Conservation (phyloP, 345 rosid genomes). For the Populus davidiana region DNA sequence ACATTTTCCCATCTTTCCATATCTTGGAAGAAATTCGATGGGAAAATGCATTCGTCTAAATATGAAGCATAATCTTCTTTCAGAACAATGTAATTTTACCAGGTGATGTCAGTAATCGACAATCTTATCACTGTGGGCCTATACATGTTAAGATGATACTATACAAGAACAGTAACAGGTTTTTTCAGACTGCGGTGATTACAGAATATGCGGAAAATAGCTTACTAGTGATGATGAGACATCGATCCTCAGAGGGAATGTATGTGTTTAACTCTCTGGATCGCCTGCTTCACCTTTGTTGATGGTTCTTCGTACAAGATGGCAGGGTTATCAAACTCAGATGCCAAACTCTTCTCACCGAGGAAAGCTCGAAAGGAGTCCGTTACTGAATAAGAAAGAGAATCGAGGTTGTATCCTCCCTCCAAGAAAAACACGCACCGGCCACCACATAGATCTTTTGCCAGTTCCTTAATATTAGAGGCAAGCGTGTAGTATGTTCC, state of each 20-base stretch:
- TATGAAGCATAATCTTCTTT: not conserved
- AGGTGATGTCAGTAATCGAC: not conserved
- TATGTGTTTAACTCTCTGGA: constrained; percentile 59
- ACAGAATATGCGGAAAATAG: too few species aligned
- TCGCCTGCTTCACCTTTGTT: constrained; percentile 64
- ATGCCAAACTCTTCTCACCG: constrained; percentile 71
- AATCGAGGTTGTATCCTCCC: constrained; percentile 90
- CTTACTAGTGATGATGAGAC: not conserved
- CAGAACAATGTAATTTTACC: not conserved
- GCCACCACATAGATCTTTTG: constrained; percentile 77
- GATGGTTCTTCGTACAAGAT: constrained; percentile 81
- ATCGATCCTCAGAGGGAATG: constrained; percentile 53
- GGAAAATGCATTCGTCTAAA: not conserved
- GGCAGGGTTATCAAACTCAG: constrained; percentile 73
- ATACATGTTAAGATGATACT: not conserved
- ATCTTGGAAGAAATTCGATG: not conserved
- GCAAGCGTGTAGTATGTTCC: constrained; percentile 76
- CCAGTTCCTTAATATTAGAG: constrained; percentile 68
- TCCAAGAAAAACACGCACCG: constrained; percentile 88
- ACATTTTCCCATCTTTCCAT: not conserved
- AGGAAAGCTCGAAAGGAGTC: constrained; percentile 85
- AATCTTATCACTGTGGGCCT: too few species aligned
- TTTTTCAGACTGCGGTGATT: too few species aligned
- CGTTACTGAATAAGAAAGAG: constrained; percentile 79
- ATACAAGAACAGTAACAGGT: not conserved